These are phyloP conservation scores for Colletotrichum sp. DNA, from an alignment of 2,329 filamentous ascomycete genomes.

Conservation along the genomic window DNA sequence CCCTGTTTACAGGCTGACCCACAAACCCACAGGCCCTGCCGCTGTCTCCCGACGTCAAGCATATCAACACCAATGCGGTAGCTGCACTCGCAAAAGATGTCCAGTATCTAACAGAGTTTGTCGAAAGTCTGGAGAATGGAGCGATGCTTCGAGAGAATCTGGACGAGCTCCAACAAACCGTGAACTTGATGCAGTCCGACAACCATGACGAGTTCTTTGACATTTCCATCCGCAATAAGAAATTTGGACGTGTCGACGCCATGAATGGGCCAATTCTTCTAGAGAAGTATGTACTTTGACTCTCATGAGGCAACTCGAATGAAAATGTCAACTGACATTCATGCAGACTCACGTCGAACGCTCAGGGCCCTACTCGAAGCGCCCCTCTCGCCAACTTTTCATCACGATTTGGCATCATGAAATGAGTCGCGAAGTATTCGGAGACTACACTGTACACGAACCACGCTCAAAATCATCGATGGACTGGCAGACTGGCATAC, in stretches of 20 bases:
- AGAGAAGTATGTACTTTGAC: conserved; percentile 73
- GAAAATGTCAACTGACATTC: conserved; percentile 25
- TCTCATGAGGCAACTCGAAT: neutral
- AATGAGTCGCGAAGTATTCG: conserved; percentile 31
- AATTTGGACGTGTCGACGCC: conserved; percentile 91
- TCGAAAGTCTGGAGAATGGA: conserved; percentile 81
- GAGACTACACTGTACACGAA: neutral
- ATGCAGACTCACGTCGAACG: conserved; percentile 65
- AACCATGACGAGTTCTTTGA: conserved; percentile 99
- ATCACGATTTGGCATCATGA: conserved; percentile 74
- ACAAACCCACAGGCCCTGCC: conserved; percentile 66
- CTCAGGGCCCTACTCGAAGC: conserved; percentile 62
- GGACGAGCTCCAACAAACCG: conserved; percentile 92
- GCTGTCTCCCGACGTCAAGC: conserved; percentile 77
- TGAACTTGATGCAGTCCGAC: conserved; percentile 83
- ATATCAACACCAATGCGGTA: conserved; percentile 88
- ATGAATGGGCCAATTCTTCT: conserved; percentile 86
- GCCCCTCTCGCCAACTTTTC: conserved; percentile 75
- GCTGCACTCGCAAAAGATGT: conserved; percentile 83
- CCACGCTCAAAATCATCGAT: neutral
- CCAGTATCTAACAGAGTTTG: conserved; percentile 82
- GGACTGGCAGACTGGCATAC: neutral
- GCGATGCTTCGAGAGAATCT: conserved; percentile 88
- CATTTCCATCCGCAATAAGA: conserved; percentile 85
- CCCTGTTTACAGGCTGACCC: neutral